Base-by-base conservation (phyloP, 164 flowering plant species). In the Aristolochia contorta region DNA sequence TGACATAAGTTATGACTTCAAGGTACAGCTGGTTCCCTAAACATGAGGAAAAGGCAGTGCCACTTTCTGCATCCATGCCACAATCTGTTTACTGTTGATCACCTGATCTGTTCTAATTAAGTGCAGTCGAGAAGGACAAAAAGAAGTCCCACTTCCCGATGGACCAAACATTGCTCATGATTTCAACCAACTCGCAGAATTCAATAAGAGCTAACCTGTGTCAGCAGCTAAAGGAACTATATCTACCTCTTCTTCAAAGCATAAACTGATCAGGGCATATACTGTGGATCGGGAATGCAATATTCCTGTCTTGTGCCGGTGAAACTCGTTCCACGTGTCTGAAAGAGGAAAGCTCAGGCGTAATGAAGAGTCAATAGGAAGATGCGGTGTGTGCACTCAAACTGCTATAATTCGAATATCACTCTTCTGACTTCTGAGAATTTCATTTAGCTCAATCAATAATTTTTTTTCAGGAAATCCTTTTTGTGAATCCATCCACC, bases 11-110 rank as follows among this genome's bases (percentile, higher is more conserved):
- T 18, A n/a, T 49, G 3, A 6, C 53, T n/a, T 18, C 59, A 67
- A 94, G 99, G 86, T 94, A 94, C 77, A 96, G 99, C 48, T 94
- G 99, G 99, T 75, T 88, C 65, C 30, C 56, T 13, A 22, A 53
- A 70, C 80, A 45, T 59, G 45, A 68, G 21, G 70, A 30, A 81
- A 82, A 46, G 57, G 68, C 63, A 74, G 56, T 23, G 56, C 18
- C 56, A 22, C 12, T 23, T 41, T 63, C 77, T 49, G 51, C 66
- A 14, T 47, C 66, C 43, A 56, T 59, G 58, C 68, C 13, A 58
- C 68, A 51, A 37, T 62, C 75, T 46, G 58, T 41, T n/a, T 59
- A 24, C 21, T n/a, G 52, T 21, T 54, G 53, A 23, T 43, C 53
- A 50, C 45, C 50, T 45, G 43, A 63, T n/a, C n/a, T n/a, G n/a